Conservation (phyloP, 257 asterid species). For the Ophiorrhiza pumila region DNA sequence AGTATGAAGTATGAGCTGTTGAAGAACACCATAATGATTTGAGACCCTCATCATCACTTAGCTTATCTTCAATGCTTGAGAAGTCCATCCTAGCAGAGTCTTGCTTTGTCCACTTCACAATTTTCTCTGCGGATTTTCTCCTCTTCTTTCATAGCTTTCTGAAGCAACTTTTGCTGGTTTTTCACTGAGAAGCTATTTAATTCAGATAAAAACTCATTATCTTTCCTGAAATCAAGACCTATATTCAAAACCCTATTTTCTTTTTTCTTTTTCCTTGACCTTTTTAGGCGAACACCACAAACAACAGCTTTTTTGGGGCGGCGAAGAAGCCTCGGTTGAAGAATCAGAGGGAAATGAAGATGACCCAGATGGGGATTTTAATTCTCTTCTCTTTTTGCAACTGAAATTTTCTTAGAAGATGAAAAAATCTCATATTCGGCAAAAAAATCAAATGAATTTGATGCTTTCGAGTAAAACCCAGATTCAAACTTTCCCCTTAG, state of each 20-base stretch:
- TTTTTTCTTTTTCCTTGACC: slow-evolving; percentile 43
- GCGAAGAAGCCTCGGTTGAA: slow-evolving; percentile 46
- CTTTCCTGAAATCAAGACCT: slow-evolving; percentile 43
- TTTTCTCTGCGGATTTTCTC: slow-evolving; percentile 62
- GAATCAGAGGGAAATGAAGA: too few relatives aligned
- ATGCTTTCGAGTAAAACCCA: too few relatives aligned
- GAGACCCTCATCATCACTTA: slow-evolving; percentile 14
- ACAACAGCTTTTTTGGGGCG: slow-evolving; percentile 65
- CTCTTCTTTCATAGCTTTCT: slow-evolving; percentile 66
- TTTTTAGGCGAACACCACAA: slow-evolving; percentile 72
- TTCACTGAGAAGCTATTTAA: slow-evolving; percentile 44
- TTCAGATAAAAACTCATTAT: too few relatives aligned
- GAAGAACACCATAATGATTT: slow-evolving; percentile 4
- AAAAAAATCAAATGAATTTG: too few relatives aligned
- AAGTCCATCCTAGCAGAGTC: slow-evolving; percentile 71
- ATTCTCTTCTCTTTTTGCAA: too few relatives aligned
- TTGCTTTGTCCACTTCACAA: slow-evolving; percentile 82
- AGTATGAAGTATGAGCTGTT: too few relatives aligned
- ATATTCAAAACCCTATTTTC: slow-evolving; percentile 31
- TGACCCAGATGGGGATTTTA: too few relatives aligned
- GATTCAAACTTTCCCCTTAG: too few relatives aligned
- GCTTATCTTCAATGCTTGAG: too few relatives aligned
- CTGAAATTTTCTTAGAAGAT: too few relatives aligned
- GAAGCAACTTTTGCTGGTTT: slow-evolving; percentile 45
- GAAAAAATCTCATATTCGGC: too few relatives aligned